These are phyloP conservation scores for Spergularia marina DNA, from an alignment of 148 eudicot species.

Conservation along the genomic window DNA sequence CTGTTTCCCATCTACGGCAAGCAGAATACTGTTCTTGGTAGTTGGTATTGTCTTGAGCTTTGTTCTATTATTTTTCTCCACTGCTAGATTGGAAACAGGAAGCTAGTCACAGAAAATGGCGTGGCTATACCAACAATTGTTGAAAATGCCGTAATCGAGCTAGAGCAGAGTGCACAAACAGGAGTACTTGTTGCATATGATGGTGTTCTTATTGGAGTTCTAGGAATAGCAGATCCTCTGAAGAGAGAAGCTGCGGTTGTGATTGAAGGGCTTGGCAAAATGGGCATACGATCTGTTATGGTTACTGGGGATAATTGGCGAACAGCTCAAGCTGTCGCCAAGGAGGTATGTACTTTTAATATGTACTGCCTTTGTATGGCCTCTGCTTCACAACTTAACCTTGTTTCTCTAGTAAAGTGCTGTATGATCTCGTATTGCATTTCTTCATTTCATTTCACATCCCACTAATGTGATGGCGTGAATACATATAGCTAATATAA, in stretches of 20 bases:
- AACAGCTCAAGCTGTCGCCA: constrained; percentile 89
- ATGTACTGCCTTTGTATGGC: not conserved
- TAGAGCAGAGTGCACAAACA: constrained; percentile 88
- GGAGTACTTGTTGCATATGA: constrained; percentile 78
- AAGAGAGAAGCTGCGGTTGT: constrained; percentile 98
- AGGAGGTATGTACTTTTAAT: constrained; percentile 56
- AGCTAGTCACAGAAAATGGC: constrained; percentile 66
- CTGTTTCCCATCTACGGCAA: constrained; percentile 5
- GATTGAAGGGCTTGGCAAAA: constrained; percentile 81
- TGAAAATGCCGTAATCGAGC: constrained; percentile 63
- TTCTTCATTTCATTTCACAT: too few relatives aligned
- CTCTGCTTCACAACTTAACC: not conserved
- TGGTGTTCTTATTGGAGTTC: constrained; percentile 58
- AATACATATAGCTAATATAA: too few relatives aligned
- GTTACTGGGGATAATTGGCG: constrained; percentile 98
- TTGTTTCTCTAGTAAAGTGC: not conserved
- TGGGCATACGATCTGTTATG: constrained; percentile 90
- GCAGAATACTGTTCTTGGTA: not conserved
- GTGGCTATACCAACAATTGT: constrained; percentile 43
- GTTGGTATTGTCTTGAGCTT: not conserved
- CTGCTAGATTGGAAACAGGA: constrained; percentile 87
- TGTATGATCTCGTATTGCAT: too few relatives aligned
- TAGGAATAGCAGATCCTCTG: constrained; percentile 91
- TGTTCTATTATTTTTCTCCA: constrained; percentile 1
- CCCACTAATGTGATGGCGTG: too few relatives aligned